A percentile compares a stretch with the other conserved stretches of the same genome.
Conservation (phyloP, 2,329 filamentous ascomycete genomes). For the Chrysosporium queenslandicum region DNA sequence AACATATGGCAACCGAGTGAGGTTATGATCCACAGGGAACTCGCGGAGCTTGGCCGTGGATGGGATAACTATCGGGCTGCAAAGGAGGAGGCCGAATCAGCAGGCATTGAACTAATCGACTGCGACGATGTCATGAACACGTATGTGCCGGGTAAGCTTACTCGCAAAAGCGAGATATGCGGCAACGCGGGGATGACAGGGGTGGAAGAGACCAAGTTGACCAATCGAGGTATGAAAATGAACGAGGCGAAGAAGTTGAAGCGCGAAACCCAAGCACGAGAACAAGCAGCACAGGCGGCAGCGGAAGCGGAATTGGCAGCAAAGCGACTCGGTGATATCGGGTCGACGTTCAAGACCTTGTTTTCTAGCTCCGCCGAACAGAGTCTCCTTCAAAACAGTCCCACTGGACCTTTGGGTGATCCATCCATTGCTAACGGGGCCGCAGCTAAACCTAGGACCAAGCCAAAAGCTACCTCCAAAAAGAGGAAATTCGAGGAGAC, state of each 20-base stretch:
- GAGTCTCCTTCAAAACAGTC: slow-evolving; percentile 17
- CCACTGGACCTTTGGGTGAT: slow-evolving; percentile 20
- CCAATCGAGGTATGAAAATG: slow-evolving; percentile 51
- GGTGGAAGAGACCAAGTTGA: slow-evolving; percentile 42
- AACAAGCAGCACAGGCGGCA: slow-evolving; percentile 38
- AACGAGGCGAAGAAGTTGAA: slow-evolving; percentile 54
- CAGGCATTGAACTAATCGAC: slow-evolving; percentile 49
- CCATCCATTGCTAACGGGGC: slow-evolving; percentile 21
- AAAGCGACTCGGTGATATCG: slow-evolving; percentile 30
- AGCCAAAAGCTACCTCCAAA: slow-evolving; percentile 23
- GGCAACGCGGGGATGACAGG: slow-evolving; percentile 23
- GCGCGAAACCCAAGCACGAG: slow-evolving; percentile 42
- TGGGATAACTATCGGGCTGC: slow-evolving; percentile 43
- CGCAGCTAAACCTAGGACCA: slow-evolving; percentile 22
- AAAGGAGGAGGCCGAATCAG: slow-evolving; percentile 42
- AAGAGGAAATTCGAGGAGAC: slow-evolving; percentile 50
- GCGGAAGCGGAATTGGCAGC: slow-evolving; percentile 32
- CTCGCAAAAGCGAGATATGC: slow-evolving; percentile 32
- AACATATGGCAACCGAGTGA: slow-evolving; percentile 58
- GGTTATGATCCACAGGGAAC: slow-evolving; percentile 56
- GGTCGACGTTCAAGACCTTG: slow-evolving; percentile 30
- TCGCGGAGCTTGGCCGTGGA: slow-evolving; percentile 49
- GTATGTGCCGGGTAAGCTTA: slow-evolving; percentile 31
- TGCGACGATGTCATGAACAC: slow-evolving; percentile 40
- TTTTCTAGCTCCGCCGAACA: slow-evolving; percentile 24